Base-by-base conservation (phyloP, 2,329 filamentous ascomycete genomes). In the Hymenoscyphus albidus region DNA sequence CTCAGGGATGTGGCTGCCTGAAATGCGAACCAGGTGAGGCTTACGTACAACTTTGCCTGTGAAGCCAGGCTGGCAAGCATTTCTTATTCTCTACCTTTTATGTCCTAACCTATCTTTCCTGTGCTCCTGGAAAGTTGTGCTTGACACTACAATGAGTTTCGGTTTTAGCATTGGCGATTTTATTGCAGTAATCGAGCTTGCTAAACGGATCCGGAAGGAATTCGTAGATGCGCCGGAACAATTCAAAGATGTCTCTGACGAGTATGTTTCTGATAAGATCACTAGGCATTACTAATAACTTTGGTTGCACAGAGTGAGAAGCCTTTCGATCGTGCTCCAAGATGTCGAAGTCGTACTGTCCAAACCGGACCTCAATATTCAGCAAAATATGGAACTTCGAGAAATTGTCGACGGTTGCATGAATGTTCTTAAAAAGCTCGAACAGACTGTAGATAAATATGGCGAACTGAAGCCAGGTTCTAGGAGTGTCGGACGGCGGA, bases 241-340 rank as follows among this genome's bases (percentile, higher is more conserved):
- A 42, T 62, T 62, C 60, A 56, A 55, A 48, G 60, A 31, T 7
- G 56, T 62, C 18, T 69, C 67, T 10, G 44, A 67, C 38, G 69
- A 75, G 73, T 74, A 64, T 14, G 69, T 59, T 32, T 38, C 56
- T 35, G n/a, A 58, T n/a, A 2, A 39, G 14, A 18, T 16, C 3
- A 35, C 35, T 35, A 38, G 35, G 16, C 31, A 56, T 14, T 58
- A 9, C 56, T 58, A 38, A 58, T 38, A 39, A 61, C 39, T 60
- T 61, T 22, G 9, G 56, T 58, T n/a, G 0, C 42, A 69, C 51
- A 75, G 72, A 44, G 64, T 74, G 16, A 68, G 69, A 63, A 69
- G 59, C 42, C 69, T 76, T n/a, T 71, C 71, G 6, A 71, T 71
- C 58, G 65, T 73, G 16, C 64, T 75, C 48, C 69, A 69, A 62